These are phyloP conservation scores for Macrophomina tecta DNA, from an alignment of 2,329 filamentous ascomycete species.

Conservation along the genomic window DNA sequence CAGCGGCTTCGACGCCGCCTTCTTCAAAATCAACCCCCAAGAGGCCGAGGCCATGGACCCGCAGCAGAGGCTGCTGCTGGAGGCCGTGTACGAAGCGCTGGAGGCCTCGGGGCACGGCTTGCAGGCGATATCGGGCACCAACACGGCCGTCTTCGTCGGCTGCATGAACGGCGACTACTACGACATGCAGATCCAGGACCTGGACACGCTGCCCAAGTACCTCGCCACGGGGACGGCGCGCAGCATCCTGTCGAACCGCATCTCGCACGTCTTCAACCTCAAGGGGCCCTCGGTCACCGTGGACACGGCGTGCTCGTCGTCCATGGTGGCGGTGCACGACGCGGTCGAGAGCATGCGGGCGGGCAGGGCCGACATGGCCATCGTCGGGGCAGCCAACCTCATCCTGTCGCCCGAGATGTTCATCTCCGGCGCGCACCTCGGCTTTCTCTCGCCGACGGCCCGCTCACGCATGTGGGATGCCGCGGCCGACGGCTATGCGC, in stretches of 20 bases:
- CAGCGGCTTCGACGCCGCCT: constrained; percentile 38
- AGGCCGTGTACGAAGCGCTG: constrained; percentile 33
- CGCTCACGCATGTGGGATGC: constrained; percentile 35
- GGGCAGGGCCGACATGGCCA: neutral
- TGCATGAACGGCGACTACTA: constrained; percentile 30
- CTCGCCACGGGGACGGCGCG: constrained; percentile 30
- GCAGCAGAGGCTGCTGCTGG: constrained; percentile 33
- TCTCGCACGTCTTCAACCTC: constrained; percentile 40
- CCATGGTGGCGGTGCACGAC: constrained; percentile 32
- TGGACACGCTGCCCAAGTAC: constrained; percentile 30
- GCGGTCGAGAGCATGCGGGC: constrained; percentile 25
- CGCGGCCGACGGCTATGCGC: neutral
- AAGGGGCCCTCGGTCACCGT: constrained; percentile 36
- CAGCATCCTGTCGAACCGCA: constrained; percentile 37
- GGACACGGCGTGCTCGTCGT: constrained; percentile 40
- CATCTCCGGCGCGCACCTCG: constrained; percentile 13
- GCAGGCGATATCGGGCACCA: constrained; percentile 24
- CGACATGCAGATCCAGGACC: constrained; percentile 31
- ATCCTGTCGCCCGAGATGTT: constrained; percentile 1
- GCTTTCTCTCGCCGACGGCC: constrained; percentile 35
- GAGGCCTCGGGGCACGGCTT: constrained; percentile 29
- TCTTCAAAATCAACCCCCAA: constrained; percentile 39
- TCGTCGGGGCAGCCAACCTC: constrained; percentile 2
- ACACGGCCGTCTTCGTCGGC: constrained; percentile 31
- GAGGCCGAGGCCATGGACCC: constrained; percentile 39